Base-by-base conservation (phyloP, 2,329 filamentous ascomycete genomes). In the Triangularia setosa region DNA sequence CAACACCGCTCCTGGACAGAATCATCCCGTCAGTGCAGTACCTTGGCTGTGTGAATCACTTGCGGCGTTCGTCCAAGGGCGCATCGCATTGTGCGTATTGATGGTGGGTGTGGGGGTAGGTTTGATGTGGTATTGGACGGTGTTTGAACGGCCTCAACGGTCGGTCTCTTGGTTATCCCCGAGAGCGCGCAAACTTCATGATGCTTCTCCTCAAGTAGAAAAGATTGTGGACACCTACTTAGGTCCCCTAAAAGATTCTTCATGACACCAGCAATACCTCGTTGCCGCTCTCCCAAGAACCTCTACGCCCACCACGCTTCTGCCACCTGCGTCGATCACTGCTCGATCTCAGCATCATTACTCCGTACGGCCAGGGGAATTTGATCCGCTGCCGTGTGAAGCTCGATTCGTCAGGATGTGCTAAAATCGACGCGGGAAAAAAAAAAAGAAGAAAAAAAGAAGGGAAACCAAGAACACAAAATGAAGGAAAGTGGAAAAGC, bases 111-210 rank as follows among this genome's bases (percentile, higher is more conserved):
- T 18, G 35, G 16, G 35, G 40, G 14, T 12, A 6, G 54, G 61
- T 65, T 40, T 48, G 57, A 66, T 67, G 63, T 63, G 64, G 60
- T 27, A 64, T 60, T 62, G 48, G 57, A 62, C 62, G 53, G 53
- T 62, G 61, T 61, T 61, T 48, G 56, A 57, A 64, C 63, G 60
- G 63, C 60, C 63, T 63, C 67, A 68, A 65, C 63, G 64, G 69
- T 71, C 70, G 70, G 70, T 69, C 35, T 70, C 66, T 69, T 76
- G 69, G 74, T 77, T 78, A 78, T 79, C 76, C 78, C 77, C 77
- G 77, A 79, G 75, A 68, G 69, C 64, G 71, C 64, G 69, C 64
- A 59, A 53, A 21, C 18, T 58, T 56, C 27, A 16, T 27, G 40
- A 53, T 58, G 25, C 28, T 58, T 23, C 33, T 12, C 6, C 40